Base-by-base conservation (phyloP, 169 alveolate species). In the Ichthyophthirius multifiliis region DNA sequence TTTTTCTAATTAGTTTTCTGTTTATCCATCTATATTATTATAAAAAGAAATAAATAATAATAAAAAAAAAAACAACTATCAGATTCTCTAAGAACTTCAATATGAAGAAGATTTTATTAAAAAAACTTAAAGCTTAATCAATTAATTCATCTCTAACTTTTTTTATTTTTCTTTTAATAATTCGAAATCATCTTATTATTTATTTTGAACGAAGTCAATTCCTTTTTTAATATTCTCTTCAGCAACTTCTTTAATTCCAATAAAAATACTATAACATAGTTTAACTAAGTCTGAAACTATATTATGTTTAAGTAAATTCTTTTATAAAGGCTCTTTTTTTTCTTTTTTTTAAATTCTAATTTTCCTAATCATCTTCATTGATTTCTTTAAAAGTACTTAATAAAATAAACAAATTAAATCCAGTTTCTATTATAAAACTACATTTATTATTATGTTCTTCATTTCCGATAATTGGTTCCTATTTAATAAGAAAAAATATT, bases 41-140 rank as follows among this genome's bases (percentile, higher is more conserved):
- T n/a, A n/a, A n/a, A n/a, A n/a, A n/a, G n/a, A n/a, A n/a, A n/a
- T n/a, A n/a, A n/a, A n/a, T n/a, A n/a, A n/a, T n/a, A n/a, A n/a
- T n/a, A n/a, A n/a, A n/a, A n/a, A n/a, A n/a, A n/a, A n/a, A n/a
- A n/a, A n/a, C n/a, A n/a, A n/a, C n/a, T n/a, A 65, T 89, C 94
- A 23, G 23, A 27, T 47, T 89, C 94, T 80, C 88, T 82, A 34
- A 82, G 74, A 31, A 89, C 84, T 79, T 89, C 94, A 9, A 89
- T 84, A 77, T 88, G 88, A 7, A 83, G 77, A 18, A 91, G 34
- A 71, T 79, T 34, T 71, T 67, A n/a, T 78, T 45, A 75, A 84
- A 89, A 74, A 89, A 89, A 15, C 67, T 43, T 2, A 48, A 5
- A 31, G 90, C 83, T 48, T 78, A 47, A 0, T 75, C 65, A 44